phyloP scores from a whole-genome alignment of 2,329 filamentous ascomycete genomes.

The Aureobasidium musti region DNA sequence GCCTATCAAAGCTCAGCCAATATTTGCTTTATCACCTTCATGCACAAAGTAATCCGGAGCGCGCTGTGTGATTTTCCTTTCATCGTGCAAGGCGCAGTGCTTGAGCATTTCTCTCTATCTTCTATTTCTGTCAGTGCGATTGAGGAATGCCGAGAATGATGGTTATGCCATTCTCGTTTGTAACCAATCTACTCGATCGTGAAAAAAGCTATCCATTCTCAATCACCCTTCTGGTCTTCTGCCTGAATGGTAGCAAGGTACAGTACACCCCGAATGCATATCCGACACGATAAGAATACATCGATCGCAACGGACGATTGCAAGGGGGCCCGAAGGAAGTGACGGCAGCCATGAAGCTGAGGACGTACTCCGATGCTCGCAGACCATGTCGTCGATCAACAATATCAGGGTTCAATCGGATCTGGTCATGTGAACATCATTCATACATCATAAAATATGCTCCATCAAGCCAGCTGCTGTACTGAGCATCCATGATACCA shows the following conservation, averaged over 20 bases:
- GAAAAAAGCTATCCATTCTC: neutral
- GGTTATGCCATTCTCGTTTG: neutral
- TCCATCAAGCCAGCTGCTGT: neutral
- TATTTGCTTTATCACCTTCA: neutral
- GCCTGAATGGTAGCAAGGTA: constrained; percentile 1
- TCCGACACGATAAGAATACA: neutral
- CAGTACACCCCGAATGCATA: constrained; percentile 5
- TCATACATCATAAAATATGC: constrained; percentile 1
- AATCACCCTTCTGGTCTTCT: neutral
- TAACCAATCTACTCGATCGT: too few relatives aligned
- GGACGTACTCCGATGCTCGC: constrained; percentile 2
- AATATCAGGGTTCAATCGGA: neutral
- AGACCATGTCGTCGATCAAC: neutral
- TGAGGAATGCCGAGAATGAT: neutral
- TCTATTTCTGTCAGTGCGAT: too few relatives aligned
- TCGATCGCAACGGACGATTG: neutral
- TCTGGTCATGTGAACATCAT: constrained; percentile 1
- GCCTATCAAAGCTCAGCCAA: constrained; percentile 19
- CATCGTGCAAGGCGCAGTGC: neutral
- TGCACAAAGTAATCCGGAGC: constrained; percentile 10
- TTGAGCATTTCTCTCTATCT: neutral
- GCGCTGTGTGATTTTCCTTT: neutral
- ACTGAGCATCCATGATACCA: neutral
- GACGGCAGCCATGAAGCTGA: neutral
- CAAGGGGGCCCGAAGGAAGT: neutral